These are phyloP conservation scores for Neurospora sp. DNA, from an alignment of 495 filamentous ascomycete species.

Conservation along the genomic window DNA sequence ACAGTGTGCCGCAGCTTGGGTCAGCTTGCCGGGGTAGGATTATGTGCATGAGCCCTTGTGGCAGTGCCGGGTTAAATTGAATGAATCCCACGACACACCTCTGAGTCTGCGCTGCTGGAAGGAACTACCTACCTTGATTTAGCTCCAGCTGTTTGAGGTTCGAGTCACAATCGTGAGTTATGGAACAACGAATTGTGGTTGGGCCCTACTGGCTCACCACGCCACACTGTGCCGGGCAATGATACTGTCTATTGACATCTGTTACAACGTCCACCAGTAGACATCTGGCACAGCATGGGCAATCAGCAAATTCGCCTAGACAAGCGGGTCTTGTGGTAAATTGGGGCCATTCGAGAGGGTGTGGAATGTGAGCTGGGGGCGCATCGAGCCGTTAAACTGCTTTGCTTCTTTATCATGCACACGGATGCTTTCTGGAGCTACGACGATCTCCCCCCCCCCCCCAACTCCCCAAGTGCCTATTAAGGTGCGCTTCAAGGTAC, in stretches of 20 bases:
- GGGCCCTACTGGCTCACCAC: too few relatives aligned
- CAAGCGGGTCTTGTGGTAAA: background rate
- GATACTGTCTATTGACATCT: background rate
- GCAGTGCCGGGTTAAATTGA: too few relatives aligned
- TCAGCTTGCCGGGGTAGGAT: too few relatives aligned
- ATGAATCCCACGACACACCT: too few relatives aligned
- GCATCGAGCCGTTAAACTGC: background rate
- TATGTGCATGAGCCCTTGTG: too few relatives aligned
- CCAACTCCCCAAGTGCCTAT: background rate
- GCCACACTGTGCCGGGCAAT: background rate
- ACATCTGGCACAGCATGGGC: background rate
- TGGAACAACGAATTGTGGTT: too few relatives aligned
- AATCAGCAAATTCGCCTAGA: too few relatives aligned
- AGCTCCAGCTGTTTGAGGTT: too few relatives aligned
- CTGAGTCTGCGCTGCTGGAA: too few relatives aligned
- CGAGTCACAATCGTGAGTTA: too few relatives aligned
- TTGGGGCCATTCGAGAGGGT: background rate
- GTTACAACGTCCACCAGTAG: background rate
- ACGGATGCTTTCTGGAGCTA: background rate
- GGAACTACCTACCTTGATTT: too few relatives aligned
- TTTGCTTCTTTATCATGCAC: background rate
- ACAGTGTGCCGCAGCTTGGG: too few relatives aligned
- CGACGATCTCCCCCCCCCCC: rapidly evolving
- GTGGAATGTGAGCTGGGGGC: background rate
- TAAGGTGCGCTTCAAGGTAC: background rate